Conservation (phyloP, 169 alveolate species). For the Besnoitia besnoiti region DNA sequence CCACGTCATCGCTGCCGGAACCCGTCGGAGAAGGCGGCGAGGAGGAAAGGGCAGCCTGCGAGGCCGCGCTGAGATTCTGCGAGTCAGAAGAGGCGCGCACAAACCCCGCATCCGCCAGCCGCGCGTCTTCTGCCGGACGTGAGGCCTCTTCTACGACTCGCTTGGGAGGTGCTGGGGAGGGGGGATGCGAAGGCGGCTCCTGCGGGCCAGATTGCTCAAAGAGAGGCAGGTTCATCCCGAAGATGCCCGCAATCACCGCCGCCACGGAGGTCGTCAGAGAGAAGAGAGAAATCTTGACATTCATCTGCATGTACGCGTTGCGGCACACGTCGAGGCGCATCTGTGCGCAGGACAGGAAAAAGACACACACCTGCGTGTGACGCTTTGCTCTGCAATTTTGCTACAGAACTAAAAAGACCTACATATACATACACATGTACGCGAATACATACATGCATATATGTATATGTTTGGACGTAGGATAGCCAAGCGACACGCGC, state of each 20-base stretch:
- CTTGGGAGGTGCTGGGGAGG: no score
- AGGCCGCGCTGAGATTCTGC: no score
- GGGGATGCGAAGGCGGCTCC: not conserved
- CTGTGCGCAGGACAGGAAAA: not conserved
- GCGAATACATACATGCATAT: no score
- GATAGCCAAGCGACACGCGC: not conserved
- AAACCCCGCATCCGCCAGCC: no score
- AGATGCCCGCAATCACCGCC: conserved; percentile 26
- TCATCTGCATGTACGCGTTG: conserved; percentile 46
- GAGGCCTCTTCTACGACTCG: no score
- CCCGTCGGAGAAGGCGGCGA: no score
- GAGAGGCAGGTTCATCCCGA: conserved; percentile 39
- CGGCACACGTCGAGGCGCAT: conserved; percentile 43
- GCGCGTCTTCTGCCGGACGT: no score
- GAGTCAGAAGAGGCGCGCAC: no score
- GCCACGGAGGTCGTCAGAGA: conserved; percentile 27
- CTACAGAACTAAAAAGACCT: not conserved
- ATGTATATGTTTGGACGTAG: not conserved
- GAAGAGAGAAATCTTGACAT: conserved; percentile 26
- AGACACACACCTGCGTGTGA: not conserved
- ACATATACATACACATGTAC: not conserved
- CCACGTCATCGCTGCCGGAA: no score
- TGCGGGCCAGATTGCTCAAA: not conserved
- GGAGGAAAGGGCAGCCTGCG: no score
- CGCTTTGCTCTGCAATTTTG: no score